phyloP scores from a whole-genome alignment of 306 rosid genomes.

The Vigna trinervia region DNA sequence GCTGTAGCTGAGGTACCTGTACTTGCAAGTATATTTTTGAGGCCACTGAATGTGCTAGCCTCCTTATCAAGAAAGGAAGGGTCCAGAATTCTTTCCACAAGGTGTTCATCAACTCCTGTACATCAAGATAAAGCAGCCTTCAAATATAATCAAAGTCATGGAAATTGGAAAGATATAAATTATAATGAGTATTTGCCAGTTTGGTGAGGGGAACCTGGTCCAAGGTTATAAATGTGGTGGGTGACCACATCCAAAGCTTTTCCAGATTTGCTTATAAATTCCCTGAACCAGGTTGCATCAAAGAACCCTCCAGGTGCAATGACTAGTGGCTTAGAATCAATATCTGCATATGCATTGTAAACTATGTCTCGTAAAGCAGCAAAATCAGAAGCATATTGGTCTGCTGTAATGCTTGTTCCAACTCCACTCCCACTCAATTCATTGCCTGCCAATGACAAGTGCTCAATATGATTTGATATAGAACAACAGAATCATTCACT shows the following conservation, averaged over 20 bases:
- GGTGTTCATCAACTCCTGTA: constrained; percentile 80
- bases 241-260: constrained; percentile 66
- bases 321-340: constrained; percentile 70
- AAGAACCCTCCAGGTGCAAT: constrained; percentile 97
- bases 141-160: constrained; percentile 21
- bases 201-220: constrained; percentile 67
- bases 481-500: constrained; percentile 4
- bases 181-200: not conserved
- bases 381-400: constrained; percentile 77
- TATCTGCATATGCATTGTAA: constrained; percentile 50
- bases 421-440: constrained; percentile 89
- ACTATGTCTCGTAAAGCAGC: constrained; percentile 59
- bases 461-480: not conserved
- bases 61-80: constrained; percentile 73
- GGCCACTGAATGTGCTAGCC: constrained; percentile 63
- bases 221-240: constrained; percentile 93
- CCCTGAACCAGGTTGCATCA: constrained; percentile 76
- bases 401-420: constrained; percentile 72
- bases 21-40: constrained; percentile 56
- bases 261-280: constrained; percentile 61
- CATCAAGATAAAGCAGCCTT: constrained; percentile 21
- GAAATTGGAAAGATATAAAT: not conserved
- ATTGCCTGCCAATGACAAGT: constrained; percentile 61
- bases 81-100: constrained; percentile 74
- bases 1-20: constrained; percentile 70